Percentiles rank a stretch among this genome's conserved stretches.
Conservation (phyloP, 805 yeast genomes). For the Sugiyamaella americana region DNA sequence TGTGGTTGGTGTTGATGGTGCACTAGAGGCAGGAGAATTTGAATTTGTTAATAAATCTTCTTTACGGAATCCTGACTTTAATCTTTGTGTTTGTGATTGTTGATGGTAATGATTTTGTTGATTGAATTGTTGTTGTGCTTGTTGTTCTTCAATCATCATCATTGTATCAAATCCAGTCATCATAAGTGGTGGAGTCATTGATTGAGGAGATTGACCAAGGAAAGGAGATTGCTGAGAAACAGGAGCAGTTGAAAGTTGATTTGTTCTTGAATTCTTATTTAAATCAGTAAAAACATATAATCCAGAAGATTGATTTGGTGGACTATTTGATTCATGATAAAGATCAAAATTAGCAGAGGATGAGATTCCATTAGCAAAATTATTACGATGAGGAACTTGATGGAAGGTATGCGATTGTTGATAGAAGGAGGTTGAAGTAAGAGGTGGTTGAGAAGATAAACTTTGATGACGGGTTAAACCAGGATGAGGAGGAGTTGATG, state of each 20-base stretch:
- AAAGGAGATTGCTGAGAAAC: background rate
- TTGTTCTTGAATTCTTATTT: background rate
- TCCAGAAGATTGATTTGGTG: background rate
- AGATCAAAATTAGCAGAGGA: background rate
- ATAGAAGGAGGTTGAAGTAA: background rate
- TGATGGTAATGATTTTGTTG: slow-evolving; percentile 8
- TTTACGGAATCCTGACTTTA: background rate
- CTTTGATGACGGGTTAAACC: slow-evolving; percentile 9
- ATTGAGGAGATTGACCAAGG: background rate
- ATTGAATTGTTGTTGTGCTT: background rate
- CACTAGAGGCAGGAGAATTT: background rate
- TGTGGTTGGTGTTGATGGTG: slow-evolving; percentile 1
- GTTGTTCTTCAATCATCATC: background rate
- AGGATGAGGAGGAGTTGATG: slow-evolving; percentile 5
- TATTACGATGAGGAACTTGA: slow-evolving; percentile 2
- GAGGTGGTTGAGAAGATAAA: background rate
- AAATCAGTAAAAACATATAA: background rate
- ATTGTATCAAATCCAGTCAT: background rate
- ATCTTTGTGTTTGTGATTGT: slow-evolving; percentile 7
- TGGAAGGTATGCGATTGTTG: slow-evolving; percentile 3
- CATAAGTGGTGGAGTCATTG: background rate
- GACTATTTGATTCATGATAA: background rate
- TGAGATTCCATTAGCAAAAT: background rate
- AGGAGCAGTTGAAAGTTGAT: background rate
- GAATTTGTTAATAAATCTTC: background rate